These are phyloP conservation scores for Pseudozyma hubeiensis DNA, from an alignment of 1,284 basidiomycete genomes.

Conservation along the genomic window DNA sequence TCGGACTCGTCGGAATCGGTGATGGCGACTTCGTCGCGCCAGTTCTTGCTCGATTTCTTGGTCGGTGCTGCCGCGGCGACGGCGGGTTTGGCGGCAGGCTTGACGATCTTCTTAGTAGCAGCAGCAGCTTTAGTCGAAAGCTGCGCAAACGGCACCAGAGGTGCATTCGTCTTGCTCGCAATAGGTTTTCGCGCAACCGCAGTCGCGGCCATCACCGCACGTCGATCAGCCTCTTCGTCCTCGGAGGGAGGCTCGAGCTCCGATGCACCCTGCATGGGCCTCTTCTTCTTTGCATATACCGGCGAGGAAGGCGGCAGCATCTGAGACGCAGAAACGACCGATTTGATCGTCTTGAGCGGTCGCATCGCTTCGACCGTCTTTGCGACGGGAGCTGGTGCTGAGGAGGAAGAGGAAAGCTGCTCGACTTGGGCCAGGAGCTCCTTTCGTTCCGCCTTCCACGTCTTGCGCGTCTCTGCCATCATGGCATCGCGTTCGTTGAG, in stretches of 20 bases:
- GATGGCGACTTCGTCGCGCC: slow-evolving; percentile 43
- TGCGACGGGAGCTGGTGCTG: slow-evolving; percentile 11
- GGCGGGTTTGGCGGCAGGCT: slow-evolving; percentile 9
- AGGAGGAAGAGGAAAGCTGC: slow-evolving; percentile 21
- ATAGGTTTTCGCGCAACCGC: slow-evolving; percentile 15
- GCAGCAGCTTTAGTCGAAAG: slow-evolving; percentile 16
- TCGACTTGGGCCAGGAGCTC: slow-evolving; percentile 30
- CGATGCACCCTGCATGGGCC: slow-evolving; percentile 49
- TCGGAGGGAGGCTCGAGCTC: slow-evolving; percentile 44
- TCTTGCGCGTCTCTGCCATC: slow-evolving; percentile 47
- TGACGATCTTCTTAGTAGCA: slow-evolving; percentile 14
- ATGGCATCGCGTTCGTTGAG: slow-evolving; percentile 37
- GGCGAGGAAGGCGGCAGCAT: slow-evolving; percentile 38
- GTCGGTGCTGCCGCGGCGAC: neutral
- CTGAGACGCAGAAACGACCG: slow-evolving; percentile 7
- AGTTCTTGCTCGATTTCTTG: slow-evolving; percentile 36
- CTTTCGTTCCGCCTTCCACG: slow-evolving; percentile 44
- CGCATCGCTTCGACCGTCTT: slow-evolving; percentile 1
- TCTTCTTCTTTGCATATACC: slow-evolving; percentile 39
- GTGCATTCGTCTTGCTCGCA: slow-evolving; percentile 18
- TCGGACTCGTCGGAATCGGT: slow-evolving; percentile 39
- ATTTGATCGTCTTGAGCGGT: slow-evolving; percentile 15
- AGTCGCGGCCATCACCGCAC: slow-evolving; percentile 1
- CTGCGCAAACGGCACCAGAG: slow-evolving; percentile 41
- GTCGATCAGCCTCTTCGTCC: slow-evolving; percentile 22